Base-by-base conservation (phyloP, 192 early-diverging fungal genomes). In the Oehlia diaphana region DNA sequence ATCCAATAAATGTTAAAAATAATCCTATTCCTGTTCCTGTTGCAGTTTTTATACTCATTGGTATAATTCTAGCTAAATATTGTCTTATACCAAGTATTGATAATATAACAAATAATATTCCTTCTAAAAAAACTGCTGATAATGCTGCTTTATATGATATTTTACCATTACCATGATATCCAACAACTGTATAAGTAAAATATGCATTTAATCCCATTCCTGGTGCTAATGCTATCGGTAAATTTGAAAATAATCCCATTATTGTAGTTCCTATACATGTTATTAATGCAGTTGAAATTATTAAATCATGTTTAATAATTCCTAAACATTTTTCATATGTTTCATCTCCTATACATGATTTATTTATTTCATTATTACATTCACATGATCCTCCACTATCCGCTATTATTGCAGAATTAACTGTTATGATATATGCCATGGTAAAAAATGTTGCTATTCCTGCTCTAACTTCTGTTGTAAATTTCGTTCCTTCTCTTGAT, bases 121-220 rank as follows among this genome's bases (percentile, higher is more conserved):
- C 95, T 87, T 96, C 95, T 79, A 96, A 89, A 70, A 93, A 93
- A 68, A 96, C 93, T 8, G 93, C 94, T 33, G 91, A 87, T n/a
- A 96, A 79, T 9, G 93, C 92, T 66, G 90, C 92, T 72, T 89
- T 78, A 76, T 92, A 93, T 14, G 87, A 77, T 28, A 94, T 90
- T 65, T 91, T 94, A 61, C 92, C 92, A 9, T 89, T 87, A 7
- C 94, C 94, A 70, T 92, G 93, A 82, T 88, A 94, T 31, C 93
- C 94, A 58, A 96, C 94, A 16, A 96, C 93, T 8, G 92, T 94
- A 81, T 94, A 95, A 9, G 94, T 89, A 83, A 96, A 95, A 80
- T 94, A 96, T 47, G 94, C 93, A 77, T 92, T 95, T 19, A 95
- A 83, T 58, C 95, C 95, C 91, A 96, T 91, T 74, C 94, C 94